These are phyloP conservation scores for Madurella mycetomatis DNA, from an alignment of 2,329 filamentous ascomycete genomes.

Conservation along the genomic window DNA sequence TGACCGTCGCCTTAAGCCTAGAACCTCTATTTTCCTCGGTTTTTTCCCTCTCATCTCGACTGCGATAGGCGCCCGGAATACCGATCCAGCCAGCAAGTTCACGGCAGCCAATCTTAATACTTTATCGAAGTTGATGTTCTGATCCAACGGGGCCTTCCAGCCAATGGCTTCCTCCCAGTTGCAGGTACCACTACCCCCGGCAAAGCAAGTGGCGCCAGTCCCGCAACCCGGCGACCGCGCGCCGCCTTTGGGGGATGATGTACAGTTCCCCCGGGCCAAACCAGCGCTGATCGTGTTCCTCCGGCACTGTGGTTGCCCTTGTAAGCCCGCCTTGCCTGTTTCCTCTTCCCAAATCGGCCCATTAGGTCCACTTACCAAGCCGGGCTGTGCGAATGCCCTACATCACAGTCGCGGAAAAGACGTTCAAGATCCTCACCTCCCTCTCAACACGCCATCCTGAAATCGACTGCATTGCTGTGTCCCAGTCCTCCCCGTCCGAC, in stretches of 20 bases:
- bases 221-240: slow-evolving; percentile 53
- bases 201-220: slow-evolving; percentile 37
- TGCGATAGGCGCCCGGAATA: too few species aligned
- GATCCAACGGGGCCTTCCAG: too few species aligned
- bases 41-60: too few species aligned
- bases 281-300: slow-evolving; percentile 63
- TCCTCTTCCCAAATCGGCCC: not conserved
- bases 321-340: slow-evolving; percentile 40
- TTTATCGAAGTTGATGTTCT: not conserved
- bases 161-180: not conserved
- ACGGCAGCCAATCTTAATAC: too few species aligned
- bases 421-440: slow-evolving; percentile 51
- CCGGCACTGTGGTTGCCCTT: slow-evolving; percentile 70
- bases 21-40: too few species aligned
- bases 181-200: not conserved
- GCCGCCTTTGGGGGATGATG: slow-evolving; percentile 36
- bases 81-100: too few species aligned
- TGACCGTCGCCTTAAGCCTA: too few species aligned
- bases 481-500: slow-evolving; percentile 50
- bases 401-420: slow-evolving; percentile 63
- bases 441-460: slow-evolving; percentile 47
- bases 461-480: slow-evolving; percentile 57
- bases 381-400: too few species aligned
- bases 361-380: not conserved
- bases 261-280: slow-evolving; percentile 46